Percentiles rank a stretch among this genome's conserved stretches.
Conservation (phyloP, 164 flowering plant genomes). For the Tinospora cordifolia region DNA sequence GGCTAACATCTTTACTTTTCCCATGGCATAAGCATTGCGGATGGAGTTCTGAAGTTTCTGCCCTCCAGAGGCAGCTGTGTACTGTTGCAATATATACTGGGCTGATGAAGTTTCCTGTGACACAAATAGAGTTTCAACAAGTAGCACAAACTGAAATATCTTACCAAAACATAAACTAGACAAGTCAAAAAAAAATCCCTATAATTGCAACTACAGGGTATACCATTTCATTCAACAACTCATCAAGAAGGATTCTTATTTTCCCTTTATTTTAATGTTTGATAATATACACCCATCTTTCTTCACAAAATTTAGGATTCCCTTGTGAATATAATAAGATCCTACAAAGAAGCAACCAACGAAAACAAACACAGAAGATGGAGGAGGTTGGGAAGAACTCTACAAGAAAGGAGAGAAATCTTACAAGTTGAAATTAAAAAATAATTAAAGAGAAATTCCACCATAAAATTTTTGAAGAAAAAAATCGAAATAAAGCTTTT, state of each 20-base stretch:
- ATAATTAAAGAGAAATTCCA: neutral
- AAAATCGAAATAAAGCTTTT: neutral
- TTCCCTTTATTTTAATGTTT: neutral
- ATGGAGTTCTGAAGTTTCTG: constrained; percentile 43
- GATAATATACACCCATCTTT: neutral
- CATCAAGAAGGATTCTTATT: neutral
- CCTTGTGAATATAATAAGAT: neutral
- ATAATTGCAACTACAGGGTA: too few species aligned
- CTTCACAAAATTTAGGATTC: neutral
- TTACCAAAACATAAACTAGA: neutral
- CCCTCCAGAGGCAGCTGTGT: constrained; percentile 57
- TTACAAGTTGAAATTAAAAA: neutral
- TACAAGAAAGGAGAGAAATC: neutral
- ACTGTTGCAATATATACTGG: constrained; percentile 63
- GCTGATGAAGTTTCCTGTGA: constrained; percentile 55
- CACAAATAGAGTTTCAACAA: constrained; percentile 10
- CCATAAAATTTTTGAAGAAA: neutral
- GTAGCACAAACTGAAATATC: neutral
- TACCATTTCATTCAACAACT: neutral
- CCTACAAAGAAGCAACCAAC: neutral
- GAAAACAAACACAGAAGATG: too few species aligned
- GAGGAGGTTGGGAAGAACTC: neutral
- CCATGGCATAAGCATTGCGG: constrained; percentile 57
- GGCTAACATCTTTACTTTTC: constrained; percentile 58
- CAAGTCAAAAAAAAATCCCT: too few species aligned